These are phyloP conservation scores for Ganoderma resinaceum DNA, from an alignment of 1,284 basidiomycete genomes.

Conservation along the genomic window DNA sequence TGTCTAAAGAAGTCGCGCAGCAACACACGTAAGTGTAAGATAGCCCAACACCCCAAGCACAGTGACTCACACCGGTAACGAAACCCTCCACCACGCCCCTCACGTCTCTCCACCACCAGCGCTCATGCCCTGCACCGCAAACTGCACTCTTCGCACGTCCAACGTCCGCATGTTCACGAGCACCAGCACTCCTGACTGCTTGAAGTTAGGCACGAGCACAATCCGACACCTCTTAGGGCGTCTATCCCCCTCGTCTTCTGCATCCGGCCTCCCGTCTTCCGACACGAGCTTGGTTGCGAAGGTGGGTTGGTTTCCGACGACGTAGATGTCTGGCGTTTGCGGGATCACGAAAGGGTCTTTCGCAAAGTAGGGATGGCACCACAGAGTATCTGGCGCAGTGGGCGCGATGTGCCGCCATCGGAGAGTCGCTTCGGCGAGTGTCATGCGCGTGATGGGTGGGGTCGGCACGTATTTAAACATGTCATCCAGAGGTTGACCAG, in stretches of 20 bases:
- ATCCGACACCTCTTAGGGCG: slow-evolving; percentile 68
- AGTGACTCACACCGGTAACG: slow-evolving; percentile 9
- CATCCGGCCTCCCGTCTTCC: slow-evolving; percentile 42
- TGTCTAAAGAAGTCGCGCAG: slow-evolving; percentile 2
- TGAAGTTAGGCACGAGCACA: slow-evolving; percentile 87
- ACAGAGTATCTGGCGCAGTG: slow-evolving; percentile 97
- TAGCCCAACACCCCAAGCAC: background rate
- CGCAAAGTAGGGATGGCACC: slow-evolving; percentile 95
- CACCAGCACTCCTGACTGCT: slow-evolving; percentile 66
- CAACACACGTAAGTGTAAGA: background rate
- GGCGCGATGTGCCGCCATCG: slow-evolving; percentile 97
- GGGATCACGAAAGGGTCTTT: slow-evolving; percentile 91
- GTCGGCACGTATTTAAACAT: slow-evolving; percentile 91
- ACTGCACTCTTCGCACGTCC: slow-evolving; percentile 49
- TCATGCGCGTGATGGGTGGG: slow-evolving; percentile 71
- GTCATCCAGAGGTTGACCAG: slow-evolving; percentile 95
- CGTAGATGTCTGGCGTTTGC: slow-evolving; percentile 88
- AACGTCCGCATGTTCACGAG: slow-evolving; percentile 67
- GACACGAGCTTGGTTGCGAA: slow-evolving; percentile 79
- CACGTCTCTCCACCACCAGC: slow-evolving; percentile 30
- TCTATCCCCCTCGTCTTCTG: slow-evolving; percentile 22
- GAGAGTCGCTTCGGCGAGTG: slow-evolving; percentile 82
- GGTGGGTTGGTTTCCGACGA: slow-evolving; percentile 91
- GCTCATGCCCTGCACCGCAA: slow-evolving; percentile 42
- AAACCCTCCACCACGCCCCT: slow-evolving; percentile 1